A percentile compares a stretch with the other conserved stretches of the same genome.
phyloP scores from a whole-genome alignment of 2,329 filamentous ascomycete species.

The Stachybotrys echinatus region DNA sequence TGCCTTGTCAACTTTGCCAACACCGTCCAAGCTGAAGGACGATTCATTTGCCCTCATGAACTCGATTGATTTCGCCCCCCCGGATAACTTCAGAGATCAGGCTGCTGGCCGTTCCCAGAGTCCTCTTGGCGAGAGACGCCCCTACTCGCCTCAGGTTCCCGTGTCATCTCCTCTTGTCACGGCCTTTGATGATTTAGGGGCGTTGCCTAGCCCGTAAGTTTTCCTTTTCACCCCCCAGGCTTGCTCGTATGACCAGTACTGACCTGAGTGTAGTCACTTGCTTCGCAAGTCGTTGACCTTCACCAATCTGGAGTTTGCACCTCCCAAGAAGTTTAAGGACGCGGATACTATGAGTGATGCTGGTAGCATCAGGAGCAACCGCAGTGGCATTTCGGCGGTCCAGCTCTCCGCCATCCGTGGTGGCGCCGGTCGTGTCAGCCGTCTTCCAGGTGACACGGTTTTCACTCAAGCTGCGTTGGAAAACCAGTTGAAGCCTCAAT shows the following conservation, averaged over 20 bases:
- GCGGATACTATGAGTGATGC: conserved; percentile 56
- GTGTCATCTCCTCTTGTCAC: conserved; percentile 74
- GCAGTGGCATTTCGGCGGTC: conserved; percentile 65
- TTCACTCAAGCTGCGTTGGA: conserved; percentile 67
- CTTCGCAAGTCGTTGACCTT: conserved; percentile 75
- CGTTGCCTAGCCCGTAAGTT: conserved; percentile 87
- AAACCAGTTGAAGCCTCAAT: conserved; percentile 54
- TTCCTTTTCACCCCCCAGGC: not conserved
- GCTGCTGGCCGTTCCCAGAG: conserved; percentile 64
- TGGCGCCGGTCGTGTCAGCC: conserved; percentile 82
- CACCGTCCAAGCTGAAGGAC: conserved; percentile 77
- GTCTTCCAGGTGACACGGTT: conserved; percentile 75
- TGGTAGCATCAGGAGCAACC: conserved; percentile 61
- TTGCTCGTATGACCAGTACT: conserved; percentile 10
- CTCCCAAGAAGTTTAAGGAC: conserved; percentile 68
- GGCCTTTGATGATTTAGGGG: conserved; percentile 79
- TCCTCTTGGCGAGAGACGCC: conserved; percentile 57
- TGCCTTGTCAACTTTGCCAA: conserved; percentile 71
- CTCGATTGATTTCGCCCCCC: conserved; percentile 83
- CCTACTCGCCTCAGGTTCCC: conserved; percentile 66
- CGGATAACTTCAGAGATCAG: conserved; percentile 59
- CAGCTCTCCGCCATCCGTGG: conserved; percentile 68
- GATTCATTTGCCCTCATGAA: conserved; percentile 66
- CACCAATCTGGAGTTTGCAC: conserved; percentile 75
- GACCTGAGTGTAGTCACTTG: conserved; percentile 47